Base-by-base conservation (phyloP, 345 rosid genomes). In the Corymbia maculata region DNA sequence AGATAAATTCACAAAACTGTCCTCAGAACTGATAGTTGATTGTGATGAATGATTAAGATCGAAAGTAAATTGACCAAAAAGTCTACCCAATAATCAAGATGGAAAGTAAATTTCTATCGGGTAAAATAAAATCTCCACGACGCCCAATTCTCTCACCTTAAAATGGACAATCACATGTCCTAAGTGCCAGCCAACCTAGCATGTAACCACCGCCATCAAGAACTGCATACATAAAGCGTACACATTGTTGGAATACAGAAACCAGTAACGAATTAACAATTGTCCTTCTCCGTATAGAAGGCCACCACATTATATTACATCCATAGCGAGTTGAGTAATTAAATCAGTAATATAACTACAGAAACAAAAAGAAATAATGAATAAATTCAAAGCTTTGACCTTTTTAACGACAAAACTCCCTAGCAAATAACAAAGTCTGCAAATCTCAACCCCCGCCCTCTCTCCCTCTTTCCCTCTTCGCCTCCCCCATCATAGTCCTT, bases 101-200 rank as follows among this genome's bases (percentile, higher is more conserved):
- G 95, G 94, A 90, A 28, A 64, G 66, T 61, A 79, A 47, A 49
- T 49, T 12, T 16, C 26, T 32, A 19, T 82, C 42, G 64, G 13
- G 17, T 36, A 86, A 19, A 12, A 64, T 6, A 5, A n/a, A 80
- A 47, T 52, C 53, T 80, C 32, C 7, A 3, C 57, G 85, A 32
- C 10, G 17, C 50, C 50, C 30, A 51, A 91, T 52, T 85, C 45
- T 79, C 57, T 91, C 92, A 96, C 98, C 97, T 96, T 95, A 90
- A 93, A 92, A 90, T 97, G 96, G 89, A 95, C 90, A 50, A 97
- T 94, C 51, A 95, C 89, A 87, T 96, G 99, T 87, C 99, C 98
- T 57, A 90, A 95, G 59, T 96, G 98, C 92, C 95, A 90, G 88
- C 99, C 98, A 55, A 95, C 89, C 80, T 95, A 89, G 93, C 98